Base-by-base conservation (phyloP, 805 yeast species). In the Naumovozyma castellii region DNA sequence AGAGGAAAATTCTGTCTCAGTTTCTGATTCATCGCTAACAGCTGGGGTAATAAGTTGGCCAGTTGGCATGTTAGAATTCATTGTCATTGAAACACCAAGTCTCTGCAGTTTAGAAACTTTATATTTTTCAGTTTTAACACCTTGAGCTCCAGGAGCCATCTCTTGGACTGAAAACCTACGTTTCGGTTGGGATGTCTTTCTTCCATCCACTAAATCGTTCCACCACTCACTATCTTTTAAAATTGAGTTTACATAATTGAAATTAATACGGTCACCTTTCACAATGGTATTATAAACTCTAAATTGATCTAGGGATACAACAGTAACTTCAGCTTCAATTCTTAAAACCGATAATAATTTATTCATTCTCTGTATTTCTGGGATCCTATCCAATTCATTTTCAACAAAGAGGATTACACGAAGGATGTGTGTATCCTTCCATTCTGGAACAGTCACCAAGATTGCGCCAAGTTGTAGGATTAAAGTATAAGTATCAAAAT, bases 391-490 rank as follows among this genome's bases (percentile, higher is more conserved):
- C 0, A 65, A 65, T 34, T 66, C 68, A 41, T 70, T 69, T 61
- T 92, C 98, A 22, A 92, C 97, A 68, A 92, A 90, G 0, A 84
- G 94, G 38, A 92, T 78, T 9, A 92, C 86, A 43, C 98, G 68
- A 30, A 92, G 57, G 4, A 60, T 64, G 54, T 86, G 92, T 0
- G 82, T 78, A 36, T 69, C 69, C 47, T 84, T 78, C 99, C 99
- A 92, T 34, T 80, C 83, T 1, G 94, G 94, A 3, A 92, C 98
- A 0, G 98, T 88, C 9, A 84, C 77, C 42, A 92, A 65, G 48
- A 92, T 90, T 1, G 95, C 94, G 3, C 97, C 98, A 41, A 92
- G 67, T 55, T 92, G 99, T 43, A 94, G 65, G 47, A 92, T 92
- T 53, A 92, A 70, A 0, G 97, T 90, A 54, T 88, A 92, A 0